phyloP scores from a whole-genome alignment of 495 filamentous ascomycete genomes.

The Schizothecium vesticola region DNA sequence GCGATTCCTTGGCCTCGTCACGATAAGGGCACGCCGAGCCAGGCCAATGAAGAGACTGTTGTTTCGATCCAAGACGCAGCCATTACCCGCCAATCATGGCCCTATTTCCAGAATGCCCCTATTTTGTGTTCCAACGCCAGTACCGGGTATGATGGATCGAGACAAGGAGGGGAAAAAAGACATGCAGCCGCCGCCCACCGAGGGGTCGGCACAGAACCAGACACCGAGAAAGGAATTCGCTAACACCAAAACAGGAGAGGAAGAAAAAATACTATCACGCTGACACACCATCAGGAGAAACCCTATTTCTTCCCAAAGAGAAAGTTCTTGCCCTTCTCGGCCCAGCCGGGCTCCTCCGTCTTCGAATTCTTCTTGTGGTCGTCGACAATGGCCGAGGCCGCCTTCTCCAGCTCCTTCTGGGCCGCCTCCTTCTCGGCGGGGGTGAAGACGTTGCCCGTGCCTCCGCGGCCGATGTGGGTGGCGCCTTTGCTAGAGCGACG shows the following conservation, averaged over 20 bases:
- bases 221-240: background rate
- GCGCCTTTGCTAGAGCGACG: slow-evolving; percentile 33
- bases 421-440: slow-evolving; percentile 32
- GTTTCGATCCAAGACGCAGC: background rate
- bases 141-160: slow-evolving; percentile 16
- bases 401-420: slow-evolving; percentile 35
- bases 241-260: background rate
- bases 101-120: slow-evolving; percentile 1
- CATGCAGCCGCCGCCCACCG: background rate
- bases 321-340: slow-evolving; percentile 50
- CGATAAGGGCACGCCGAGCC: background rate
- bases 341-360: slow-evolving; percentile 38
- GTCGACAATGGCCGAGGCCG: slow-evolving; percentile 23
- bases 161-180: background rate
- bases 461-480: slow-evolving; percentile 50
- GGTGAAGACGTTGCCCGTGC: slow-evolving; percentile 52
- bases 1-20: background rate
- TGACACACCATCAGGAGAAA: background rate
- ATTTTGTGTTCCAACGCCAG: slow-evolving; percentile 13
- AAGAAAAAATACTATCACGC: background rate
- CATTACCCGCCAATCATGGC: background rate
- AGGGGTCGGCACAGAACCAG: background rate
- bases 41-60: background rate
- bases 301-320: slow-evolving; percentile 46
- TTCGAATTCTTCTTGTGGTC: background rate